A percentile compares a stretch with the other conserved stretches of the same genome.
Evolutionary conservation across 2,329 filamentous ascomycete species (phyloP).

Genomic region (Fonsecaea multimorphosa): DNA sequence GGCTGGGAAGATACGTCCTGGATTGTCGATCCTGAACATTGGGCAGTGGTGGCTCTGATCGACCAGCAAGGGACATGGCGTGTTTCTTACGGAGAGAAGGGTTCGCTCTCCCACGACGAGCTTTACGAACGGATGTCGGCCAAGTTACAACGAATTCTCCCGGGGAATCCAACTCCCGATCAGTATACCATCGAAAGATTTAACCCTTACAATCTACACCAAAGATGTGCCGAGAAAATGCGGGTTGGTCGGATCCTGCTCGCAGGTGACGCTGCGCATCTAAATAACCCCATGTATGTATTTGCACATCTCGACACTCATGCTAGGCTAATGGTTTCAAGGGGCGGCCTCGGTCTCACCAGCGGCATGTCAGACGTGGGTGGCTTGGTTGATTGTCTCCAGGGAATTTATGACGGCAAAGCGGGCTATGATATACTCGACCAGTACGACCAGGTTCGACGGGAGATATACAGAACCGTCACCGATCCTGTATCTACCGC

Average conservation of each 20-base stretch:
- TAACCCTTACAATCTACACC: slow-evolving; percentile 66
- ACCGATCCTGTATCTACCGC: slow-evolving; percentile 50
- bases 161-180: slow-evolving; percentile 62
- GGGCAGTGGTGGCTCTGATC: slow-evolving; percentile 66
- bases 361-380: slow-evolving; percentile 68
- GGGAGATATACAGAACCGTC: slow-evolving; percentile 47
- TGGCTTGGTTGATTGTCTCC: slow-evolving; percentile 65
- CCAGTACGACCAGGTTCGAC: slow-evolving; percentile 49
- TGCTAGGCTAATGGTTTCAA: slow-evolving; percentile 1
- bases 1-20: slow-evolving; percentile 47
- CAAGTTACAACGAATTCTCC: slow-evolving; percentile 64
- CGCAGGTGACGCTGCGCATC: slow-evolving; percentile 66
- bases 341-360: slow-evolving; percentile 67
- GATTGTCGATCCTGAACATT: slow-evolving; percentile 67
- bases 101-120: slow-evolving; percentile 60
- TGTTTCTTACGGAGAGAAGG: slow-evolving; percentile 66
- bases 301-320: background rate
- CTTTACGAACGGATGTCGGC: slow-evolving; percentile 58
- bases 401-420: slow-evolving; percentile 48
- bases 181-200: slow-evolving; percentile 64
- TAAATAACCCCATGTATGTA: slow-evolving; percentile 24
- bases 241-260: slow-evolving; percentile 63
- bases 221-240: slow-evolving; percentile 63
- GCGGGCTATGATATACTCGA: slow-evolving; percentile 51
- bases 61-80: slow-evolving; percentile 62